Percentiles rank a stretch among this genome's conserved stretches.
Evolutionary conservation across 164 flowering plant genomes (phyloP).

Genomic region (Vitis cinerea): DNA sequence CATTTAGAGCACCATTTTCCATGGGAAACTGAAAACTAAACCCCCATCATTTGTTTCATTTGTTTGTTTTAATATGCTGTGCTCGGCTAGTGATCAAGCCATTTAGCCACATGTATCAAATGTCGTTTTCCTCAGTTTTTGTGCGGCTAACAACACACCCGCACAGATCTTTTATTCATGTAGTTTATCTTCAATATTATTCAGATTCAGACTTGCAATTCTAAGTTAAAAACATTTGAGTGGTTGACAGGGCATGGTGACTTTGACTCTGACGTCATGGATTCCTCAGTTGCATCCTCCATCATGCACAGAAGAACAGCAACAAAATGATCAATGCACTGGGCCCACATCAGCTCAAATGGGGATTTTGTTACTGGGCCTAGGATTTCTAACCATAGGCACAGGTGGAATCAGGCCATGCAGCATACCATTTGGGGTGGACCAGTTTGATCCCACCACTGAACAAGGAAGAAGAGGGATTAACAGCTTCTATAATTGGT

Average conservation of each 20-base stretch:
- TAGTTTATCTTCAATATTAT: too few relatives aligned
- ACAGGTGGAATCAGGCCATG: constrained; percentile 81
- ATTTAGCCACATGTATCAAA: too few relatives aligned
- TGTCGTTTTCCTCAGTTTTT: too few relatives aligned
- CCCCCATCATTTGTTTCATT: too few relatives aligned
- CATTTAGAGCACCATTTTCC: too few relatives aligned
- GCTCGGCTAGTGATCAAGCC: too few relatives aligned
- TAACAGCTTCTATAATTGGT: constrained; percentile 90
- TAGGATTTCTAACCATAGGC: constrained; percentile 53
- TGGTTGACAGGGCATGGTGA: constrained; percentile 58
- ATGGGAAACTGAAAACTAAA: too few relatives aligned
- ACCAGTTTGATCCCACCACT: constrained; percentile 73
- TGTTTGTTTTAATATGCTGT: too few relatives aligned
- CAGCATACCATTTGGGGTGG: constrained; percentile 80
- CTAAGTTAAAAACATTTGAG: neutral
- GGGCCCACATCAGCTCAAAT: constrained; percentile 43
- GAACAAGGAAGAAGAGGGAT: constrained; percentile 67
- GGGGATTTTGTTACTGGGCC: constrained; percentile 34
- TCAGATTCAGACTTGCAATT: too few relatives aligned
- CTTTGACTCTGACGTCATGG: constrained; percentile 51
- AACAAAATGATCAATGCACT: constrained; percentile 21
- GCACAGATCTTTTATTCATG: too few relatives aligned
- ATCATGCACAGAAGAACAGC: constrained; percentile 25
- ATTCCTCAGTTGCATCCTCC: constrained; percentile 57
- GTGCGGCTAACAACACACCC: too few relatives aligned